phyloP scores from a whole-genome alignment of 805 yeast species.

The Cyberlindnera euphorbiiphila region DNA sequence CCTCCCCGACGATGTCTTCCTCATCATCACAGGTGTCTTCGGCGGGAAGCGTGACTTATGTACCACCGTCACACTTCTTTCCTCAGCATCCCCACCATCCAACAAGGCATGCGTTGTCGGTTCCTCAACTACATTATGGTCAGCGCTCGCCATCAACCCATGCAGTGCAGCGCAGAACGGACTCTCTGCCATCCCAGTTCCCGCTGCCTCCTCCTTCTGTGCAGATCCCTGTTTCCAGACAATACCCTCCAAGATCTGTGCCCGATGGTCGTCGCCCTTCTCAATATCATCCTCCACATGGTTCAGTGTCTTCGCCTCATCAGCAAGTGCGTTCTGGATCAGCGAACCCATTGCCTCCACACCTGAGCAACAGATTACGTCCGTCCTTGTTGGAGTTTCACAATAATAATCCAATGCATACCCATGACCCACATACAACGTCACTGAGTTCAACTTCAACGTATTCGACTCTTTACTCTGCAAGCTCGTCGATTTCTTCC shows the following conservation, averaged over 20 bases:
- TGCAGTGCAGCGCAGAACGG: constrained; percentile 15
- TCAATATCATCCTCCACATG: constrained; percentile 6
- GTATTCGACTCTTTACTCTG: constrained; percentile 21
- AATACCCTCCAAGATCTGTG: constrained; percentile 22
- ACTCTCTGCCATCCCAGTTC: constrained; percentile 18
- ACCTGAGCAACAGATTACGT: constrained; percentile 22
- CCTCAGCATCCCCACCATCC: neutral
- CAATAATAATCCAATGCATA: constrained; percentile 11
- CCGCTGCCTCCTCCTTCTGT: constrained; percentile 7
- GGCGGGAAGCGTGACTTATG: constrained; percentile 9
- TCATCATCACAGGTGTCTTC: constrained; percentile 12
- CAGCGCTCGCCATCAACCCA: constrained; percentile 7
- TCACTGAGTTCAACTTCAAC: constrained; percentile 24
- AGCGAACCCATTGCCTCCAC: constrained; percentile 19
- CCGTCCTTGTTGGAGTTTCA: constrained; percentile 25
- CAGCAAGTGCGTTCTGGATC: constrained; percentile 3
- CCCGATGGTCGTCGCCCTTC: constrained; percentile 17
- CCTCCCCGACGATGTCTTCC: constrained; percentile 10
- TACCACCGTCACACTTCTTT: constrained; percentile 6
- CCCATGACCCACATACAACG: constrained; percentile 5
- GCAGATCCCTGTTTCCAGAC: constrained; percentile 9
- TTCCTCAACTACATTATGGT: constrained; percentile 16
- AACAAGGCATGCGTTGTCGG: constrained; percentile 6
- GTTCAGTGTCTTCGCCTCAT: constrained; percentile 1
- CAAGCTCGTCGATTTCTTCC: constrained; percentile 26